Evolutionary conservation across 1,284 basidiomycete species (phyloP).

Genomic region (Mycosarcoma maydis): DNA sequence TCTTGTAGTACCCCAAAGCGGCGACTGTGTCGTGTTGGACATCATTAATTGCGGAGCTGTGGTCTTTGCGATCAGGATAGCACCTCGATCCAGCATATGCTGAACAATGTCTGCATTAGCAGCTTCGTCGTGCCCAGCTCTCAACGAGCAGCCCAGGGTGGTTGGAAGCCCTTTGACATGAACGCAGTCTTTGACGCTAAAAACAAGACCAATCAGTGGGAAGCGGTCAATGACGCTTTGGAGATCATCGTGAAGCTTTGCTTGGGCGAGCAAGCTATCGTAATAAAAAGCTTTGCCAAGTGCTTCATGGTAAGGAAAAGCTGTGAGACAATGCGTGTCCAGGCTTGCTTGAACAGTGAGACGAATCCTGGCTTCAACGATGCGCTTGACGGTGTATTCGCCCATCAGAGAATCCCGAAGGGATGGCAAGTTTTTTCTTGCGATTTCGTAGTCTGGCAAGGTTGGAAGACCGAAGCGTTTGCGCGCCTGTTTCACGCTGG

Average conservation of each 20-base stretch:
- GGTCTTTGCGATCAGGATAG: conserved; percentile 51
- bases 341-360: conserved; percentile 25
- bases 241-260: neutral
- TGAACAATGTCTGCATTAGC: conserved; percentile 10
- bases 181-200: conserved; percentile 56
- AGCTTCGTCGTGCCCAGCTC: conserved; percentile 7
- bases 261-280: neutral
- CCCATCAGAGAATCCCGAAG: no score
- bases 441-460: conserved; percentile 12
- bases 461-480: conserved; percentile 11
- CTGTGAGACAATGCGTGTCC: conserved; percentile 43
- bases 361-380: conserved; percentile 31
- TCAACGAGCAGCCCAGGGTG: conserved; percentile 40
- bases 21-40: conserved; percentile 37
- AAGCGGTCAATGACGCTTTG: neutral
- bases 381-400: neutral
- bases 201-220: conserved; percentile 36
- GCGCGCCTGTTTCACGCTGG: conserved; percentile 11
- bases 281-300: neutral
- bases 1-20: conserved; percentile 30
- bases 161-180: conserved; percentile 29
- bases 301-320: conserved; percentile 25
- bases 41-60: conserved; percentile 50
- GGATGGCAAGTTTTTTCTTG: neutral
- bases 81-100: conserved; percentile 16